Evolutionary conservation across 805 yeast species (phyloP), one percentile per base, ranked within the genome.

Genomic region (Sugiyamaella floridensis): DNA sequence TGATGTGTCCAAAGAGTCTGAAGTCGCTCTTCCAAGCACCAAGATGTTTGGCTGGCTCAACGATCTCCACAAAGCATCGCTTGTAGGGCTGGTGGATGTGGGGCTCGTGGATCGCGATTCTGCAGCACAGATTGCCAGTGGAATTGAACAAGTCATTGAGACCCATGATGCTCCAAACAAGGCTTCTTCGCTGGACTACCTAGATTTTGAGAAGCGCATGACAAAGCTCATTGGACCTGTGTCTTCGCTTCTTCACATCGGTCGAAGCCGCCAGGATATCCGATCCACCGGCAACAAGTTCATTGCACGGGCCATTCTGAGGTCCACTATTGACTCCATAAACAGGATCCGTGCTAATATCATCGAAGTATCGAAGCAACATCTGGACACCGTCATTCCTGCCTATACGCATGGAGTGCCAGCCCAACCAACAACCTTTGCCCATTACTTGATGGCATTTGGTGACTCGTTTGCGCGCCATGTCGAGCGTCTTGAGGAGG

Each of bases 351-450:
- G 54, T 4, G 12, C 14, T 11, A 42, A 29, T 20, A 40, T 51
- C 16, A 45, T 51, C 18, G 46, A 51, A 16, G 51, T 51, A 11
- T 51, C 51, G 4, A n/a, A 19, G 18, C 18, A 51, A 45, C 54
- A 51, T 18, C 12, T 51, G 15, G 51, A 51, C 16, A 51, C 54
- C 10, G 54, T 51, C 29, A 51, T 51, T 18, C 54, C 54, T 28
- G 51, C 51, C 14, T 51, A 51, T 34, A 51, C 54, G 15, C 54
- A 51, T 29, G 54, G 54, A 26, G 54, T 51, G 29, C 54, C 54
- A 2, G 54, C 54, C 10, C 54, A 51, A 44, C 54, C 54, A 2
- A 51, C 54, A 8, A 51, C 54, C 8, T 47, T 51, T n/a, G 54
- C 54, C 8, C 54, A 51, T 20, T 51, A 51, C 32, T 42, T 51